phyloP scores from a whole-genome alignment of 805 yeast genomes.

The Pichia cabralensis region DNA sequence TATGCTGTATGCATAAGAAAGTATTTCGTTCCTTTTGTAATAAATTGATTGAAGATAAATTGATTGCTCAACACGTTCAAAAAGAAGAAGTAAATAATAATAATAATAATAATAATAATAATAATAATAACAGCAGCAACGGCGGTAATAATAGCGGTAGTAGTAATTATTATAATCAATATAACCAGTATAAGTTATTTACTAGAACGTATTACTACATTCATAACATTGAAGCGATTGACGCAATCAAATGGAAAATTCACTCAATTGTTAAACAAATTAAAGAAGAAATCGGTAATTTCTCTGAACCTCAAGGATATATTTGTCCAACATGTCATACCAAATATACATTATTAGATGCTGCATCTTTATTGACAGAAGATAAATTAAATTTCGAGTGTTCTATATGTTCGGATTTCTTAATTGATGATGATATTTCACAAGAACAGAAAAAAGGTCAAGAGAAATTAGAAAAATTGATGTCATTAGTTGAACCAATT shows the following conservation, averaged over 20 bases:
- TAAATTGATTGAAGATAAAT: slow-evolving; percentile 72
- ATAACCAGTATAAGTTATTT: slow-evolving; percentile 53
- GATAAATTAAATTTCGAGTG: slow-evolving; percentile 78
- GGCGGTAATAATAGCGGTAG: too few species aligned
- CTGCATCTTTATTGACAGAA: slow-evolving; percentile 68
- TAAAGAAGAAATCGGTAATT: slow-evolving; percentile 75
- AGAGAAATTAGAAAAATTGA: slow-evolving; percentile 68
- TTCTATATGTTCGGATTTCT: slow-evolving; percentile 65
- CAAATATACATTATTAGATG: slow-evolving; percentile 79
- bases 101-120: too few species aligned
- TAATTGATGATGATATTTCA: slow-evolving; percentile 83
- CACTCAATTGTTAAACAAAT: slow-evolving; percentile 72
- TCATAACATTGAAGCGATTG: slow-evolving; percentile 88
- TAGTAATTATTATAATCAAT: too few species aligned
- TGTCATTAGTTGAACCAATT: slow-evolving; percentile 85
- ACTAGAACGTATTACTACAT: slow-evolving; percentile 73
- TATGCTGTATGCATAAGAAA: slow-evolving; percentile 77
- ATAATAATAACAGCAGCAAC: too few species aligned
- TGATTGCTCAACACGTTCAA: slow-evolving; percentile 61
- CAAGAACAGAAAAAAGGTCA: slow-evolving; percentile 75
- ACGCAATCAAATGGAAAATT: slow-evolving; percentile 92
- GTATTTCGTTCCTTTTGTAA: slow-evolving; percentile 79
- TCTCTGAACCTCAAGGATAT: slow-evolving; percentile 89
- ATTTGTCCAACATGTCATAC: slow-evolving; percentile 79
- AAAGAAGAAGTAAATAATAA: slow-evolving; percentile 66